Evolutionary conservation across 129 eudicot species (phyloP).

Genomic region (Pittosporum tobira): DNA sequence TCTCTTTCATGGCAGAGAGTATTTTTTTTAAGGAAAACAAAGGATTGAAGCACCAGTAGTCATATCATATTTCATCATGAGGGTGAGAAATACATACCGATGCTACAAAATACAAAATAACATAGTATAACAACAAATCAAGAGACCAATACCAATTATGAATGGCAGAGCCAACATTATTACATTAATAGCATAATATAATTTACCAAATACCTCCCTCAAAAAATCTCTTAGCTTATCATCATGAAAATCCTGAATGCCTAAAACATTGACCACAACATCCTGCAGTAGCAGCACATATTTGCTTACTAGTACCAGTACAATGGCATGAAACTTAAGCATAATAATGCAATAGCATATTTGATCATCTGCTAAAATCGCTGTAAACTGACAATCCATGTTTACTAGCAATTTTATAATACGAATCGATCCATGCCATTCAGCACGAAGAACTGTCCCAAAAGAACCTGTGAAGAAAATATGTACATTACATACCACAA

Average conservation of each 20-base stretch:
- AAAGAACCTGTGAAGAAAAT: conserved; percentile 56
- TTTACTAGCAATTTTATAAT: background rate
- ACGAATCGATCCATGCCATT: conserved; percentile 99
- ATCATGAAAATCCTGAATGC: conserved; percentile 78
- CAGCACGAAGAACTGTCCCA: conserved; percentile 98
- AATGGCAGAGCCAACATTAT: no score
- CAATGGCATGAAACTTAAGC: background rate
- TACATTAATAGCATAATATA: no score
- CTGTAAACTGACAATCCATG: background rate
- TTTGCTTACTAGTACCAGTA: background rate
- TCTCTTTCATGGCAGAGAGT: no score
- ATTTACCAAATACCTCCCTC: conserved; percentile 58
- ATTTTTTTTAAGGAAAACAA: no score
- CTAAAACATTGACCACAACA: conserved; percentile 92
- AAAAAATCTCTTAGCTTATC: conserved; percentile 85
- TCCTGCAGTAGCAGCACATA: conserved; percentile 37
- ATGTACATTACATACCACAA: conserved; percentile 1
- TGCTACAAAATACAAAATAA: no score
- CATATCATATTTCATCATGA: no score
- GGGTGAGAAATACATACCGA: no score
- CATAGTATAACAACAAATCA: no score
- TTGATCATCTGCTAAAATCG: background rate
- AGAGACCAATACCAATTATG: no score
- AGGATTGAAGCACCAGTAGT: no score
- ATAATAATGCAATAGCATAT: background rate